A percentile compares a stretch with the other conserved stretches of the same genome.
Conservation (phyloP, 2,329 filamentous ascomycete species). For the Cladophialophora chaetospira region DNA sequence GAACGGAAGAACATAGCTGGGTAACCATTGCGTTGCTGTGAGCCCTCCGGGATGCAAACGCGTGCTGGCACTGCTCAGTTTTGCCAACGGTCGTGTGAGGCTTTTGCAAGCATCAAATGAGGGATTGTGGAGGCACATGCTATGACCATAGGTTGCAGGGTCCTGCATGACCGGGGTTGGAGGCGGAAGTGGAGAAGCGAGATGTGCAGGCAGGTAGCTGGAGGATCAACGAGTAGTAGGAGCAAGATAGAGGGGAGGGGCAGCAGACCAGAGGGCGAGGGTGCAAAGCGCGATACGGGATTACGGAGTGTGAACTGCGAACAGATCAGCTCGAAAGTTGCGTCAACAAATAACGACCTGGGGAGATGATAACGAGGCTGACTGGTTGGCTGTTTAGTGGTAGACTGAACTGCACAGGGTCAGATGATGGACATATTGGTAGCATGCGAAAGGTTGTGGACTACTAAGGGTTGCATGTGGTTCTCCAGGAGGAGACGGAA, state of each 20-base stretch:
- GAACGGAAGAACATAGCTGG: slow-evolving; percentile 9
- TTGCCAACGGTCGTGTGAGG: slow-evolving; percentile 17
- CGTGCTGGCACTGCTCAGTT: slow-evolving; percentile 2
- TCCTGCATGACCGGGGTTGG: slow-evolving; percentile 13
- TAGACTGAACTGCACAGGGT: slow-evolving; percentile 4
- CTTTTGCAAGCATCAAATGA: slow-evolving; percentile 13
- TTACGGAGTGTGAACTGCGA: neutral
- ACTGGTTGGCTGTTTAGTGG: slow-evolving; percentile 2
- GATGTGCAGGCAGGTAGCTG: neutral
- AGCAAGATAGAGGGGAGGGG: slow-evolving; percentile 6
- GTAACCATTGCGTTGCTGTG: slow-evolving; percentile 6
- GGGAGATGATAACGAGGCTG: slow-evolving; percentile 12
- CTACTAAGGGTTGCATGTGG: slow-evolving; percentile 8
- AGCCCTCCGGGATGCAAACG: neutral
- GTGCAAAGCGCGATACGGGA: slow-evolving; percentile 7
- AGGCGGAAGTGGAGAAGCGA: slow-evolving; percentile 13
- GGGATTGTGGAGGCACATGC: slow-evolving; percentile 19
- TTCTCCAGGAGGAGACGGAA: neutral
- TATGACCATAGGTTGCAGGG: slow-evolving; percentile 8
- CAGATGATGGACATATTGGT: slow-evolving; percentile 12
- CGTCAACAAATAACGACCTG: neutral
- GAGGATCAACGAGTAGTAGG: slow-evolving; percentile 7
- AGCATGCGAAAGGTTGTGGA: neutral
- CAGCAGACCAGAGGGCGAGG: neutral
- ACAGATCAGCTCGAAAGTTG: neutral